Base-by-base conservation (phyloP, 371 early-diverging fungal genomes). In the Apophysomyces elegans region DNA sequence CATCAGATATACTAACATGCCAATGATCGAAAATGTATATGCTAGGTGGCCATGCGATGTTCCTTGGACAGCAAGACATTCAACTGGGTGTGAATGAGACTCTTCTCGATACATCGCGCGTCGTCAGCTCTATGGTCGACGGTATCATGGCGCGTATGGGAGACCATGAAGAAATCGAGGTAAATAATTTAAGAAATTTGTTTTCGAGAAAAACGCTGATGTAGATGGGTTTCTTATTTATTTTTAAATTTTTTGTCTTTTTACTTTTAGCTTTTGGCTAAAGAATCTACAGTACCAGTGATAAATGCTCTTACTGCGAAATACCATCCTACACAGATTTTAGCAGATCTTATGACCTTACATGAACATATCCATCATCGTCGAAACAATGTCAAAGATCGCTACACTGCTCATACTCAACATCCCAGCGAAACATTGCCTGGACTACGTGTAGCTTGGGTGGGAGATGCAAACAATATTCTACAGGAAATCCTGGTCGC, bases 381-480 rank as follows among this genome's bases (percentile, higher is more conserved):
- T 46, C 60, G 61, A 4, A 63, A 66, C 54, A 70, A 76, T n/a
- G 68, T 69, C 18, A 62, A 45, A 7, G 64, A 59, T 16, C 59
- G 65, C n/a, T 82, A 82, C 70, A 67, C 72, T 41, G 66, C 86
- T 59, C 68, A 76, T 68, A 58, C 72, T 60, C 71, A 71, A 12
- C 76, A 83, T 60, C 84, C 70, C 37, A 44, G 73, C 14, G 75
- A 86, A 41, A 83, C 84, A 0, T 71, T 93, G 35, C 80, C 81
- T 16, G 87, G 87, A 0, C 74, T 92, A 18, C 86, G 85, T 18
- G 87, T 96, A 8, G 94, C 95, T n/a, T 97, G 96, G 96, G 89
- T 97, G 8, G 98, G 98, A 56, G 98, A 97, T 72, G 89, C 90
- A 18, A 96, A 96, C 79, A 95, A 96, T 77, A 90, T 96, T 38